phyloP scores from a whole-genome alignment of 306 rosid genomes.

The Abrus precatorius region DNA sequence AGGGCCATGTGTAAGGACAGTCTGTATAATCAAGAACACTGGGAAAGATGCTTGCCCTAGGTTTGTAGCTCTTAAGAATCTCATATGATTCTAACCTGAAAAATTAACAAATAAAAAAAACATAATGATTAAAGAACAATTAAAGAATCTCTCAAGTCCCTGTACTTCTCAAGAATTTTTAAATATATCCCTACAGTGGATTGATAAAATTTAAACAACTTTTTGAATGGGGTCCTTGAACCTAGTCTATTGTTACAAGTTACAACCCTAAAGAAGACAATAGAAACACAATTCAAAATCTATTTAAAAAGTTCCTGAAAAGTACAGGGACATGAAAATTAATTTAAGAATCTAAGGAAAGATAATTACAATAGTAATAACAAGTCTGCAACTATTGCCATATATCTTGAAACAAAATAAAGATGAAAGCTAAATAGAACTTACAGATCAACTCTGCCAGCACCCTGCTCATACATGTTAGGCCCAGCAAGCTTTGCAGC shows the following conservation, averaged over 20 bases:
- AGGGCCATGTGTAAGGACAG: conserved; percentile 98
- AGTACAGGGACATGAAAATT: conserved; percentile 7
- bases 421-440: conserved; percentile 49
- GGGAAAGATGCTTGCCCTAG: conserved; percentile 95
- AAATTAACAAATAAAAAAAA: conserved; percentile 43
- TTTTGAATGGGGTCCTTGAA: not conserved
- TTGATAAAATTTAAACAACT: not conserved
- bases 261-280: conserved; percentile 1
- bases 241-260: not conserved
- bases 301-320: not conserved
- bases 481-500: conserved; percentile 93
- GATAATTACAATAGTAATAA: not conserved
- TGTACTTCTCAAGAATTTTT: not conserved
- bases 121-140: conserved; percentile 26
- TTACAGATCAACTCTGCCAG: conserved; percentile 97
- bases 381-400: conserved; percentile 3
- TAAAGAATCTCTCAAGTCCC: conserved; percentile 2
- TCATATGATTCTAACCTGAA: conserved; percentile 94
- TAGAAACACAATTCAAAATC: not conserved
- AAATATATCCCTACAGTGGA: not conserved
- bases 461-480: conserved; percentile 97
- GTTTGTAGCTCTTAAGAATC: conserved; percentile 88
- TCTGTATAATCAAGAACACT: conserved; percentile 85
- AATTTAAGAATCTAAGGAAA: conserved; percentile 23
- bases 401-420: conserved; percentile 34